These are phyloP conservation scores for Porcisia hertigi DNA, from an alignment of 208 protist species.

Conservation along the genomic window DNA sequence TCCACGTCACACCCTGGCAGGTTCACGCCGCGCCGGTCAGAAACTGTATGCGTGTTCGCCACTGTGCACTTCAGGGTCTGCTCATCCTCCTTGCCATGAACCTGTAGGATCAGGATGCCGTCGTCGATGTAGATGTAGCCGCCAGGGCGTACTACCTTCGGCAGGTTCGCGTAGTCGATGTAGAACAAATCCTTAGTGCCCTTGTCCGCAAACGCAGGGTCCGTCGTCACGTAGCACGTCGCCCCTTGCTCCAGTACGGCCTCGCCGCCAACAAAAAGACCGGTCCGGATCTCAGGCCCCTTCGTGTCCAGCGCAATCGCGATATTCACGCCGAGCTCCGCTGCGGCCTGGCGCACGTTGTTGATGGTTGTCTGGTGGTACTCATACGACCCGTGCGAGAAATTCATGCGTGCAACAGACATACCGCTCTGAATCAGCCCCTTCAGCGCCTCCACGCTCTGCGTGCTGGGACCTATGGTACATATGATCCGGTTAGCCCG, in stretches of 20 bases:
- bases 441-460: slow-evolving; percentile 93
- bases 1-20: too few species aligned
- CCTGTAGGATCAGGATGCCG: slow-evolving; percentile 93
- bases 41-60: slow-evolving; percentile 78
- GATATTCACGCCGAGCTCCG: slow-evolving; percentile 87
- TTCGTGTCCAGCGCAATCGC: slow-evolving; percentile 97
- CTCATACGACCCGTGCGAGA: slow-evolving; percentile 97
- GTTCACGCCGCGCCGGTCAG: slow-evolving; percentile 86
- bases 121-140: slow-evolving; percentile 96
- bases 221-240: slow-evolving; percentile 89
- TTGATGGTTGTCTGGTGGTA: slow-evolving; percentile 95
- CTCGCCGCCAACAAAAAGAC: slow-evolving; percentile 82
- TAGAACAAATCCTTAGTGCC: slow-evolving; percentile 86
- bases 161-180: slow-evolving; percentile 92
- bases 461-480: slow-evolving; percentile 96
- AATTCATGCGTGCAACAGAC: slow-evolving; percentile 97
- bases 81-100: slow-evolving; percentile 75
- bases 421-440: slow-evolving; percentile 95
- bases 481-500: slow-evolving; percentile 95
- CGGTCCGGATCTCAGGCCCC: slow-evolving; percentile 97
- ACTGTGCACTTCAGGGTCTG: slow-evolving; percentile 81
- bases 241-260: slow-evolving; percentile 71
- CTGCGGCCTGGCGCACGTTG: slow-evolving; percentile 92
- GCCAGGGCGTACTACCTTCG: slow-evolving; percentile 78
- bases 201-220: slow-evolving; percentile 82